Evolutionary conservation across 2,329 filamentous ascomycete genomes (phyloP).

Genomic region (Chrysoporthe deuterocubensis): DNA sequence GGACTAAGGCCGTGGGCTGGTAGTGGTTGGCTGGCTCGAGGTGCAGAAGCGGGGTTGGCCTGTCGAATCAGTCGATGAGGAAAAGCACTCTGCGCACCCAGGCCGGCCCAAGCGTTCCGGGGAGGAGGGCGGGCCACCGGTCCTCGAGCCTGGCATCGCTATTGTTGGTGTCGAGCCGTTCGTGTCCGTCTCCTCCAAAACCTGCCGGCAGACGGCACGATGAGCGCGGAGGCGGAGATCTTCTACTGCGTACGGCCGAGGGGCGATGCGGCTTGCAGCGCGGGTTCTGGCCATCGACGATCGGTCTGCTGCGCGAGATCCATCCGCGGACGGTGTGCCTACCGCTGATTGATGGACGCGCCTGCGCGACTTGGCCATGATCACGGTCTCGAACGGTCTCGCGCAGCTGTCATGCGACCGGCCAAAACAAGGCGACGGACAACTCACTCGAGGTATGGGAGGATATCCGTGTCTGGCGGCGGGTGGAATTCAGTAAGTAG

Average conservation of each 20-base stretch:
- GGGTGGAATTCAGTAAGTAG: background rate
- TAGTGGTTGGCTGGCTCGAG: background rate
- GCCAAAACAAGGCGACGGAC: background rate
- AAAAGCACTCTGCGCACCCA: background rate
- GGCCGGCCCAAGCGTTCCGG: conserved; percentile 15
- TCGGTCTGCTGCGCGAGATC: background rate
- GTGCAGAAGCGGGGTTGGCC: conserved; percentile 11
- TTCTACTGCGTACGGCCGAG: background rate
- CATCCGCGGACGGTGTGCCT: background rate
- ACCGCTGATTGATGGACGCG: conserved; percentile 3
- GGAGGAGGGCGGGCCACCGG: background rate
- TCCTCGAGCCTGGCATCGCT: background rate
- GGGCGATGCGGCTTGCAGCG: background rate
- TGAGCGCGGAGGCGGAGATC: background rate
- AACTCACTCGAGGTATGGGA: background rate
- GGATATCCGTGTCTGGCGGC: background rate
- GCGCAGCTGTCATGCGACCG: conserved; percentile 4
- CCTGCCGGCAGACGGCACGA: background rate
- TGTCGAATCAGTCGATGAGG: conserved; percentile 21
- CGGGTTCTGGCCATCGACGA: background rate
- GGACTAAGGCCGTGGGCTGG: conserved; percentile 22
- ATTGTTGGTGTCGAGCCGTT: background rate
- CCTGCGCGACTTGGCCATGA: background rate
- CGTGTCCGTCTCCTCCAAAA: background rate
- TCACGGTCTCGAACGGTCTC: conserved; percentile 2